A percentile compares a stretch with the other conserved stretches of the same genome.
Evolutionary conservation across 164 flowering plant genomes (phyloP).

Genomic region (Echeveria elegans): DNA sequence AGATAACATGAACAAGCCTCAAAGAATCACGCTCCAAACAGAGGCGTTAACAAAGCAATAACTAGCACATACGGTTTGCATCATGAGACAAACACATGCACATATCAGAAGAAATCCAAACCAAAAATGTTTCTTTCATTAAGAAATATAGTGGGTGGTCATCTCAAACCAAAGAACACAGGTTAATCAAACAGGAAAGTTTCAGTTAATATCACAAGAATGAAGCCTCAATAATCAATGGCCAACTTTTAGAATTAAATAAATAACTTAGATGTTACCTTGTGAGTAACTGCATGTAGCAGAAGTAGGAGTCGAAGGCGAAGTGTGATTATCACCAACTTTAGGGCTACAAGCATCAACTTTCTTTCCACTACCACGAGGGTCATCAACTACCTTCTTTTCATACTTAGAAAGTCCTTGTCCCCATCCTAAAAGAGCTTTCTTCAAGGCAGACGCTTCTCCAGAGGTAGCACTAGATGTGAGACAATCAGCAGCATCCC

Average conservation of each 20-base stretch:
- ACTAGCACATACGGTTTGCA: neutral
- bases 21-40: neutral
- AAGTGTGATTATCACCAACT: slow-evolving; percentile 34
- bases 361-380: slow-evolving; percentile 34
- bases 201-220: neutral
- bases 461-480: slow-evolving; percentile 32
- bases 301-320: slow-evolving; percentile 84
- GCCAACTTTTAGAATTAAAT: neutral
- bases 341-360: slow-evolving; percentile 41
- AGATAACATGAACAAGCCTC: neutral
- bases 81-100: neutral
- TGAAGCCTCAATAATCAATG: neutral
- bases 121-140: too few relatives aligned
- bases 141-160: neutral
- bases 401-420: slow-evolving; percentile 98
- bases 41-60: neutral
- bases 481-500: slow-evolving; percentile 38
- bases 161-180: neutral
- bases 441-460: slow-evolving; percentile 59
- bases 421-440: slow-evolving; percentile 96
- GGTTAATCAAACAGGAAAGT: neutral
- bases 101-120: neutral
- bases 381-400: slow-evolving; percentile 74
- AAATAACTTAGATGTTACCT: slow-evolving; percentile 25
- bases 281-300: slow-evolving; percentile 85